A percentile compares a stretch with the other conserved stretches of the same genome.
Evolutionary conservation across 257 asterid species (phyloP).

Genomic region (Eucommia ulmoides): DNA sequence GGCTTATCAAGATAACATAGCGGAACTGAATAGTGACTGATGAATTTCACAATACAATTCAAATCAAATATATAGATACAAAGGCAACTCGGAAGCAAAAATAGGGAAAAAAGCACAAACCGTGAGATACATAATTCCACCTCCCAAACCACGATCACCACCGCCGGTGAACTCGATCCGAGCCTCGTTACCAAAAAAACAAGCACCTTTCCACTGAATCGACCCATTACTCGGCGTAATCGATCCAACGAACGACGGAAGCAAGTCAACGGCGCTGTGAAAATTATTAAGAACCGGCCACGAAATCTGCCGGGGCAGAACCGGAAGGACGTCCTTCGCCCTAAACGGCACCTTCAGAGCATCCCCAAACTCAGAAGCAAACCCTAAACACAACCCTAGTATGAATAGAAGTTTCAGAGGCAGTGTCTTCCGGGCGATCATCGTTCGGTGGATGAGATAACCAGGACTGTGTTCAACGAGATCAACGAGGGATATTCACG

Average conservation of each 20-base stretch:
- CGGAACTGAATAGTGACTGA: background rate
- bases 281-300: conserved; percentile 83
- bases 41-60: background rate
- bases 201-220: conserved; percentile 82
- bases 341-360: conserved; percentile 72
- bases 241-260: conserved; percentile 87
- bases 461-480: too few species aligned
- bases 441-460: too few species aligned
- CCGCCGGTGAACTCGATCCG: conserved; percentile 42
- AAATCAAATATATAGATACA: background rate
- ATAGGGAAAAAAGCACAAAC: conserved; percentile 24
- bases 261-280: conserved; percentile 82
- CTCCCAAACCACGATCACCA: conserved; percentile 88
- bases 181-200: conserved; percentile 69
- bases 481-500: too few species aligned
- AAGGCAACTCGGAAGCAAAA: background rate
- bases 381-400: conserved; percentile 28
- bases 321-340: conserved; percentile 79
- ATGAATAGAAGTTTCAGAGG: conserved; percentile 24
- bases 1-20: background rate
- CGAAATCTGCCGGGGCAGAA: conserved; percentile 74
- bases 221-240: conserved; percentile 80
- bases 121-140: conserved; percentile 64
- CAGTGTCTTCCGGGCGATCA: too few species aligned
- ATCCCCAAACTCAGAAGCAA: conserved; percentile 25